phyloP scores from a whole-genome alignment of 805 yeast genomes.

The Zygoascus flipseniorum region DNA sequence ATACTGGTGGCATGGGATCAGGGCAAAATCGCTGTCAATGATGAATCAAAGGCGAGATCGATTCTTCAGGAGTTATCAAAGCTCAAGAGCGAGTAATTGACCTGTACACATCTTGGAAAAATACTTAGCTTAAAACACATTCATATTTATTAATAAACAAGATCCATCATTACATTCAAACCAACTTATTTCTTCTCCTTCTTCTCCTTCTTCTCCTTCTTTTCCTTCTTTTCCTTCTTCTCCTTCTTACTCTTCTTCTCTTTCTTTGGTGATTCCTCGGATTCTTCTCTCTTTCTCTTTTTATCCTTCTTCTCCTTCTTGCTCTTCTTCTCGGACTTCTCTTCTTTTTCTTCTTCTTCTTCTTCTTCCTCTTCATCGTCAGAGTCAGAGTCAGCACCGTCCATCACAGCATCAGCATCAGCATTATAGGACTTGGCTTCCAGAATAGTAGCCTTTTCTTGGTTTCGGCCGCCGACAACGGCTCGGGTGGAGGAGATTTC shows the following conservation, averaged over 20 bases:
- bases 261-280: slow-evolving; percentile 36
- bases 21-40: slow-evolving; percentile 43
- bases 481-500: slow-evolving; percentile 80
- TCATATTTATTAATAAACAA: slow-evolving; percentile 8
- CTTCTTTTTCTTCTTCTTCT: slow-evolving; percentile 40
- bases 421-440: slow-evolving; percentile 87
- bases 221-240: slow-evolving; percentile 25
- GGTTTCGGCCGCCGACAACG: slow-evolving; percentile 62
- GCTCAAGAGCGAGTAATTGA: not conserved
- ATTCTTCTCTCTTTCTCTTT: slow-evolving; percentile 26
- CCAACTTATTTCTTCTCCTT: slow-evolving; percentile 31
- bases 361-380: slow-evolving; percentile 34
- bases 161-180: slow-evolving; percentile 10
- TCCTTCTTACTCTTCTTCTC: slow-evolving; percentile 38
- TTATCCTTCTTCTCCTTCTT: slow-evolving; percentile 25
- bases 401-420: slow-evolving; percentile 81
- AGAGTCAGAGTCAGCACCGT: slow-evolving; percentile 76
- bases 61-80: slow-evolving; percentile 29
- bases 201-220: slow-evolving; percentile 27
- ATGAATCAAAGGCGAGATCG: slow-evolving; percentile 34
- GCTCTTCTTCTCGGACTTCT: slow-evolving; percentile 51
- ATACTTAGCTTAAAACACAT: not conserved
- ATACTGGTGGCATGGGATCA: slow-evolving; percentile 58
- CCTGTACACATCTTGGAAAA: not conserved
- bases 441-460: slow-evolving; percentile 76